These are phyloP conservation scores for Tylopilus sp. DNA, from an alignment of 1,284 basidiomycete genomes.

Conservation along the genomic window DNA sequence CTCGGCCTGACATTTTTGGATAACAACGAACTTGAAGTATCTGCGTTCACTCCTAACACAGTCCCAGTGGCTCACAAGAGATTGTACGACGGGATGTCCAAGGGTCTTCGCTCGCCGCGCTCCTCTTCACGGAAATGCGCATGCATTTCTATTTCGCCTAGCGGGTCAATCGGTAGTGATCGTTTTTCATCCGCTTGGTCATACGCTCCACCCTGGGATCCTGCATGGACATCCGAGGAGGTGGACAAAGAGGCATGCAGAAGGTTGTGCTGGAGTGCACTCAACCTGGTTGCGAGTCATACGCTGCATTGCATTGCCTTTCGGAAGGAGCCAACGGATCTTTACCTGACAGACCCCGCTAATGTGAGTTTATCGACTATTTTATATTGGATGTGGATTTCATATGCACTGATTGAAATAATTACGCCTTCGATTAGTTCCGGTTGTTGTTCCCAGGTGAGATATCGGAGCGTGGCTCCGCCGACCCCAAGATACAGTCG, in stretches of 20 bases:
- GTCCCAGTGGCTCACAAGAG: constrained; percentile 46
- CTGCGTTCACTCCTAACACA: constrained; percentile 43
- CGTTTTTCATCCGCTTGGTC: constrained; percentile 43
- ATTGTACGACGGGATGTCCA: constrained; percentile 27
- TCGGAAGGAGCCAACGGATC: constrained; percentile 49
- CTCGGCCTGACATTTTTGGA: constrained; percentile 58
- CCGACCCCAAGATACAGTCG: constrained; percentile 41
- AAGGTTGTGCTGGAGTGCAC: constrained; percentile 68
- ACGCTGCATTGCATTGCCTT: constrained; percentile 64
- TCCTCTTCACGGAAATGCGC: constrained; percentile 40
- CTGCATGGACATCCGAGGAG: constrained; percentile 49
- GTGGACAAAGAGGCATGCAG: constrained; percentile 64
- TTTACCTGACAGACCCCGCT: constrained; percentile 57
- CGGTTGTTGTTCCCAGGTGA: constrained; percentile 60
- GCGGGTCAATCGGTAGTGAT: constrained; percentile 38
- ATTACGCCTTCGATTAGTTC: constrained; percentile 38
- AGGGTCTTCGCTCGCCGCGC: constrained; percentile 30
- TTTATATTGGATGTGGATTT: constrained; percentile 11
- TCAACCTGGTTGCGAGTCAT: constrained; percentile 61
- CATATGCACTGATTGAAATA: constrained; percentile 28
- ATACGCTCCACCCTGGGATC: constrained; percentile 58
- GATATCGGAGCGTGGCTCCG: constrained; percentile 46
- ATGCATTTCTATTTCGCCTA: constrained; percentile 44
- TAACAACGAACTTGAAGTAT: constrained; percentile 48
- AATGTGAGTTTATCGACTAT: constrained; percentile 46